Base-by-base conservation (phyloP, 306 rosid genomes). In the Lotus japonicus region DNA sequence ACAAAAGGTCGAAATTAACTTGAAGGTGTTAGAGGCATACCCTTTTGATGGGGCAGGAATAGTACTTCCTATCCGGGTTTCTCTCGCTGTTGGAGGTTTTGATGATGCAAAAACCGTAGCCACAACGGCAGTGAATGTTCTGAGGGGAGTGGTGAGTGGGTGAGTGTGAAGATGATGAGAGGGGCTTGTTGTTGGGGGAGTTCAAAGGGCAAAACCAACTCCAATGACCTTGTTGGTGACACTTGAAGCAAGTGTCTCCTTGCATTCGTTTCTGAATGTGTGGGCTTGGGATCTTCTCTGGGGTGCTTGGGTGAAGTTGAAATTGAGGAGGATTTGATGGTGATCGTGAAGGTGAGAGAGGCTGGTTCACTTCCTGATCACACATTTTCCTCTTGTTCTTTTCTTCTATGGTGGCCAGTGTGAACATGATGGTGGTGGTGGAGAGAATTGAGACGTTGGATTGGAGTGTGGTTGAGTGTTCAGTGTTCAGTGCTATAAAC, bases 21-120 rank as follows among this genome's bases (percentile, higher is more conserved):
- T 33, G 0, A 43, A 41, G 17, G 11, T n/a, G 17, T 12, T 56
- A 3, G 2, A 10, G 21, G 35, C 58, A 6, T 52, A 83, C 91
- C 83, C 66, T 74, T 58, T 55, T 35, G 70, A 83, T 71, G 67
- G 85, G 84, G 72, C 88, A 86, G 5, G 11, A 49, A 51, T 66
- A 86, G 60, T 38, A 86, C 9, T 11, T 2, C 16, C 60, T 73
- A 5, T 19, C 73, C 0, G 4, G 4, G 66, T 82, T 85, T 5
- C 3, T 48, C 0, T 1, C 14, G 31, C 5, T 53, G 0, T 0
- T 4, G 23, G 79, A 3, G 12, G 6, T 18, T 60, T 16, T 72
- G 3, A 72, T 26, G 8, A 7, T 12, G 45, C 85, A 86, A 8
- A 23, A 0, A 11, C 79, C 85, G 4, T 78, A 66, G 11, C 82